Conservation (phyloP, 495 filamentous ascomycete species). For the Mytilinidion resinicola region DNA sequence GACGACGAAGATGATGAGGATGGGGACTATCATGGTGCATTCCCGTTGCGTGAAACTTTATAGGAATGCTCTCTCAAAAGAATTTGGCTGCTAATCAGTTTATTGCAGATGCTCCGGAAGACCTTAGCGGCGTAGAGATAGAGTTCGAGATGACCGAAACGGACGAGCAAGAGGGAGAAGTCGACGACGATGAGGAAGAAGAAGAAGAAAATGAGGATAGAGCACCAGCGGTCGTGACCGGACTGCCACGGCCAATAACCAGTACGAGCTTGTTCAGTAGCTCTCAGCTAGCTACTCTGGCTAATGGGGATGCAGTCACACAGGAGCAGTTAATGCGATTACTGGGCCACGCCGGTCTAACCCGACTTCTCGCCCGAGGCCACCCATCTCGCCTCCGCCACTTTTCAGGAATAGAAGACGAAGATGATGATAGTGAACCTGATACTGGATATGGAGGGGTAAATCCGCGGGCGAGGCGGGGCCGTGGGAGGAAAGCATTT, state of each 20-base stretch:
- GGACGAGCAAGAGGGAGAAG: slow-evolving; percentile 17
- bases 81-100: not conserved
- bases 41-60: not conserved
- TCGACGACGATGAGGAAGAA: slow-evolving; percentile 29
- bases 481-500: slow-evolving; percentile 41
- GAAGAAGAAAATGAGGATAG: slow-evolving; percentile 28
- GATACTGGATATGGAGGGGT: slow-evolving; percentile 12
- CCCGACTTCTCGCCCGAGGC: slow-evolving; percentile 32
- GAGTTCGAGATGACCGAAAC: slow-evolving; percentile 13
- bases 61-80: not conserved
- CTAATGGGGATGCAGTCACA: slow-evolving; percentile 36
- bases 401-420: slow-evolving; percentile 13
- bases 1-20: slow-evolving; percentile 15
- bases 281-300: not conserved
- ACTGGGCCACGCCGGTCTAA: slow-evolving; percentile 36
- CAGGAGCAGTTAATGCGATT: slow-evolving; percentile 39
- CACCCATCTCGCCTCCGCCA: slow-evolving; percentile 12
- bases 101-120: slow-evolving; percentile 12
- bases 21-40: slow-evolving; percentile 7
- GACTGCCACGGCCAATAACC: slow-evolving; percentile 11
- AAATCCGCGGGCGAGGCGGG: slow-evolving; percentile 29
- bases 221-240: slow-evolving; percentile 11
- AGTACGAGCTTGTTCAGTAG: slow-evolving; percentile 10
- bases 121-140: slow-evolving; percentile 12
- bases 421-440: slow-evolving; percentile 15